Evolutionary conservation across 768 basidiomycete genomes (phyloP), one percentile per base, ranked within the genome.

Genomic region (Auricularia cornea): DNA sequence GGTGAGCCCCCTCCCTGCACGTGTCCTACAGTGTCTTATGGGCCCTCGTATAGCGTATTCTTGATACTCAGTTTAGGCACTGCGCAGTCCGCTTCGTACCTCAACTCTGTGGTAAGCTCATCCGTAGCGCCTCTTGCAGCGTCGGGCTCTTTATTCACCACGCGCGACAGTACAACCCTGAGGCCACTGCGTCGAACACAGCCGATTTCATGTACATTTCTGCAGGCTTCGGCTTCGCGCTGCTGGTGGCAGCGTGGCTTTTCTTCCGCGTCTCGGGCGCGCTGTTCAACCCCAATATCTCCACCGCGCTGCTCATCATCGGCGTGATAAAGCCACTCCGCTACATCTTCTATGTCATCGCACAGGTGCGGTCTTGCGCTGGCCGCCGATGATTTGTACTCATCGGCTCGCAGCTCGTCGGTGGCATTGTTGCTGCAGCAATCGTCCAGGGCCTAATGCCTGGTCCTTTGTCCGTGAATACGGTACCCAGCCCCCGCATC

Each of bases 181-280:
- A 10, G 16, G 54, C 26, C 6, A 20, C 6, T 26, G 28, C 16
- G 8, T 57, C 54, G 14, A 57, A 28, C 11, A 29, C 28, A 3
- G 26, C 18, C 54, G 54, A 57, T 26, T 57, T 29, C 54, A 57
- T 57, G 26, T 57, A 48, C 54, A 31, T 57, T 3, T 57, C 54
- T 11, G 54, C 54, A 8, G 54, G 54, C 16, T 57, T 57, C 28
- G 86, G 88, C 1, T 70, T 88, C 57, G 81, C 81, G 66, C 79
- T 89, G 56, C 75, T 88, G 57, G 79, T 84, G 51, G 82, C 83
- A 2, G 85, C 81, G 10, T 89, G 87, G 86, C 68, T 87, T 11
- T 89, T 88, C 72, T 88, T 81, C 69, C 79, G 86, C 40, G 73
- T 81, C 30, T 86, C 84, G 0, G 86, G 86, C 11, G 85, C 84